These are phyloP conservation scores for Xylariales sp. DNA, from an alignment of 2,329 filamentous ascomycete genomes.

Conservation along the genomic window DNA sequence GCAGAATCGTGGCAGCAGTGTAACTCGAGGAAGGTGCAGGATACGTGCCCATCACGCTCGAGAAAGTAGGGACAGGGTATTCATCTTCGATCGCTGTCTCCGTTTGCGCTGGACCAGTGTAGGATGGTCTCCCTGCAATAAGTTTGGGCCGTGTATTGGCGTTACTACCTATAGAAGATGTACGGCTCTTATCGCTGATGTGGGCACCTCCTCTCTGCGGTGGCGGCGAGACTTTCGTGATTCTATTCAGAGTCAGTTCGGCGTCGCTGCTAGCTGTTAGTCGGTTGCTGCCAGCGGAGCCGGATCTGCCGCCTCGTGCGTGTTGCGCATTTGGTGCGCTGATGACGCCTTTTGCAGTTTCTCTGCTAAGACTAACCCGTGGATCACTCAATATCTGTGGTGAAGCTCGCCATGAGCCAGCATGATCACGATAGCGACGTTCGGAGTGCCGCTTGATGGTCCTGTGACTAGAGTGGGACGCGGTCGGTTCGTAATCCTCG, in stretches of 20 bases:
- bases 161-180: constrained; percentile 11
- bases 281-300: constrained; percentile 23
- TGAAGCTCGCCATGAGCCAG: constrained; percentile 39
- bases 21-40: constrained; percentile 27
- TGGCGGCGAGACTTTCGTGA: constrained; percentile 33
- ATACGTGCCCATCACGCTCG: constrained; percentile 19
- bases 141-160: constrained; percentile 22
- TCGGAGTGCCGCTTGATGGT: constrained; percentile 34
- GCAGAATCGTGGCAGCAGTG: constrained; percentile 28
- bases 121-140: constrained; percentile 28
- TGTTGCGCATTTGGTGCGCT: constrained; percentile 15
- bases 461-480: constrained; percentile 31
- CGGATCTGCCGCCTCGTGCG: constrained; percentile 14
- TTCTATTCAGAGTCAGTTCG: constrained; percentile 36
- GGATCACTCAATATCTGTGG: constrained; percentile 33
- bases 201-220: constrained; percentile 22
- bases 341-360: constrained; percentile 32
- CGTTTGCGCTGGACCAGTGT: constrained; percentile 25
- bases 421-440: constrained; percentile 38
- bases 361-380: constrained; percentile 35
- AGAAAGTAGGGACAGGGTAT: constrained; percentile 25
- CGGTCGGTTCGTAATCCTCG: constrained; percentile 23
- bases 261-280: constrained; percentile 35
- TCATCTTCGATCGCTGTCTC: constrained; percentile 21
- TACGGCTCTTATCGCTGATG: constrained; percentile 22